Evolutionary conservation across 495 filamentous ascomycete species (phyloP).

Genomic region (Talaromyces liani): DNA sequence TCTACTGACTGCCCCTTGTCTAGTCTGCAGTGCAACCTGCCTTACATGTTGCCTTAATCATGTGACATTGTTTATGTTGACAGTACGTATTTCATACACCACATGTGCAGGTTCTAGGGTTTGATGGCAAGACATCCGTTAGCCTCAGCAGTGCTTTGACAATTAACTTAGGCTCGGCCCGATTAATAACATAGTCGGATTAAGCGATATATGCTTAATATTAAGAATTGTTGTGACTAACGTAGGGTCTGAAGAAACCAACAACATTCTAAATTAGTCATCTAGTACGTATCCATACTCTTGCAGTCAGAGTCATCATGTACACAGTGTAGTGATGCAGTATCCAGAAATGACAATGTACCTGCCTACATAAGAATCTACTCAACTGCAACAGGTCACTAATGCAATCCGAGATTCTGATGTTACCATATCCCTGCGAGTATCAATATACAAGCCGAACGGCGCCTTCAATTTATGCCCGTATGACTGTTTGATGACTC

Average conservation of each 20-base stretch:
- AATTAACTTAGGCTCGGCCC: neutral
- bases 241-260: neutral
- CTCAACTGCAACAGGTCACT: neutral
- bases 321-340: neutral
- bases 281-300: neutral
- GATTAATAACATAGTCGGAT: neutral
- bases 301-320: neutral
- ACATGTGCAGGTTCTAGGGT: neutral
- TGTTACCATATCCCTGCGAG: neutral
- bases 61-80: neutral
- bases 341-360: neutral
- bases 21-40: neutral
- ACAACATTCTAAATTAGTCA: neutral
- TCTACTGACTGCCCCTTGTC: neutral
- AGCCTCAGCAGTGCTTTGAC: neutral
- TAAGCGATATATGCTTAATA: neutral
- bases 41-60: neutral
- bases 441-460: neutral
- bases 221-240: neutral
- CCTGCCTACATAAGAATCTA: neutral
- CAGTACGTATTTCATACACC: neutral
- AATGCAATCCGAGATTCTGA: neutral
- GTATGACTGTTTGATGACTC: neutral
- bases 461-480: neutral
- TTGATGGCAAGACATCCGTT: neutral